These are phyloP conservation scores for Cyberlindnera misumaiensis DNA, from an alignment of 805 yeast genomes.

Conservation along the genomic window DNA sequence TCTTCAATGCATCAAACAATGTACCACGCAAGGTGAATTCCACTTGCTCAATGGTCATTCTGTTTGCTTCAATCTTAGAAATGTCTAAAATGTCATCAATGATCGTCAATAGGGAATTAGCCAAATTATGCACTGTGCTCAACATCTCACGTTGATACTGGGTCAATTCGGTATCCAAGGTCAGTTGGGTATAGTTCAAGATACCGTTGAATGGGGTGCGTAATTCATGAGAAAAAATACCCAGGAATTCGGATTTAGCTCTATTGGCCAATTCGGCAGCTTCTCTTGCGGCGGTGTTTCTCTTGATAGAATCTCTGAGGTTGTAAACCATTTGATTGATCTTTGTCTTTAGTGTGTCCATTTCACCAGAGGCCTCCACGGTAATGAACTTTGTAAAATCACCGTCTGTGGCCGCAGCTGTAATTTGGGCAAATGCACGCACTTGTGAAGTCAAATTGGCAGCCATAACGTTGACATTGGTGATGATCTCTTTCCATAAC, in stretches of 20 bases:
- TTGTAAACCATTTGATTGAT: slow-evolving; percentile 79
- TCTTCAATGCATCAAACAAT: slow-evolving; percentile 83
- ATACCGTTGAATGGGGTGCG: slow-evolving; percentile 92
- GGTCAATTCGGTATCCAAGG: slow-evolving; percentile 81
- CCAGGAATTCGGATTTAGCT: slow-evolving; percentile 84
- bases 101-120: slow-evolving; percentile 77
- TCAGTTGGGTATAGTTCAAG: slow-evolving; percentile 86
- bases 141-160: slow-evolving; percentile 91
- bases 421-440: slow-evolving; percentile 87
- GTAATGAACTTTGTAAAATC: slow-evolving; percentile 87
- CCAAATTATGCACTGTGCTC: slow-evolving; percentile 81
- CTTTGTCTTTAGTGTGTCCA: slow-evolving; percentile 50
- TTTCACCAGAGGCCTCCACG: slow-evolving; percentile 88
- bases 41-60: slow-evolving; percentile 88
- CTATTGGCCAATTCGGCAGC: slow-evolving; percentile 89
- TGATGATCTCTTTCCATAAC: slow-evolving; percentile 84
- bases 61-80: slow-evolving; percentile 86
- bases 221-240: slow-evolving; percentile 83
- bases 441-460: slow-evolving; percentile 86
- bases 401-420: slow-evolving; percentile 93
- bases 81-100: slow-evolving; percentile 89
- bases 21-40: slow-evolving; percentile 83
- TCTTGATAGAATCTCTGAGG: slow-evolving; percentile 80
- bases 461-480: slow-evolving; percentile 91
- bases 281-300: slow-evolving; percentile 89